Base-by-base conservation (phyloP, 192 early-diverging fungal genomes). In the Linnemannia zychae region DNA sequence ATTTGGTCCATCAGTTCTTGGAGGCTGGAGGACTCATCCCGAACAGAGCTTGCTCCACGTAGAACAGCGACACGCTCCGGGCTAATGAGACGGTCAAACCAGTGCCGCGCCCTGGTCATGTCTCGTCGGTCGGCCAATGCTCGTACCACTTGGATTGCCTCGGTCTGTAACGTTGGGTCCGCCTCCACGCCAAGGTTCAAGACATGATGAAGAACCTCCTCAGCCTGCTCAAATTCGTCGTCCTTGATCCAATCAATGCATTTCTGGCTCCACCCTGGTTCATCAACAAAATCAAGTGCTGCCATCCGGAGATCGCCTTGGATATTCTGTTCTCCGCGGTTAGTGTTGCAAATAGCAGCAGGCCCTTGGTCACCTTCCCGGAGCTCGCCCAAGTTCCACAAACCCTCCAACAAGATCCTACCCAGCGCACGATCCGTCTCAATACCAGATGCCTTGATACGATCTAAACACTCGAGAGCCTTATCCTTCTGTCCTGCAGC, bases 361-460 rank as follows among this genome's bases (percentile, higher is more conserved):
- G 76, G 77, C 13, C 82, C 77, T 22, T 71, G 17, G n/a, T 84
- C 82, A 36, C 82, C 82, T 24, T 60, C 46, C 3, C 77, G 77
- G n/a, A 75, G 53, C 18, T 52, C 53, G 6, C 77, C 75, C 60
- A 79, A 17, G 17, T 69, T 33, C 76, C 72, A 84, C 31, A 84
- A 36, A 3, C 82, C 82, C 22, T 79, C 68, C 38, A 84, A 40
- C 44, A 84, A 46, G 46, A 79, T 79, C 6, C 82, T 65, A 0
- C 82, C 82, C 40, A 84, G 44, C 15, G 77, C 82, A 20, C 82
- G 44, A 37, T 84, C 82, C 3, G 82, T 47, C 28, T 84, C 82
- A 31, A 84, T 37, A 24, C 82, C 82, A 7, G 82, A 84, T 18
- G 72, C 72, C 2, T 36, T 40, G 4, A 84, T 78, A 12, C 82